Conservation (phyloP, 129 eudicot species). For the Oenanthe sinensis region DNA sequence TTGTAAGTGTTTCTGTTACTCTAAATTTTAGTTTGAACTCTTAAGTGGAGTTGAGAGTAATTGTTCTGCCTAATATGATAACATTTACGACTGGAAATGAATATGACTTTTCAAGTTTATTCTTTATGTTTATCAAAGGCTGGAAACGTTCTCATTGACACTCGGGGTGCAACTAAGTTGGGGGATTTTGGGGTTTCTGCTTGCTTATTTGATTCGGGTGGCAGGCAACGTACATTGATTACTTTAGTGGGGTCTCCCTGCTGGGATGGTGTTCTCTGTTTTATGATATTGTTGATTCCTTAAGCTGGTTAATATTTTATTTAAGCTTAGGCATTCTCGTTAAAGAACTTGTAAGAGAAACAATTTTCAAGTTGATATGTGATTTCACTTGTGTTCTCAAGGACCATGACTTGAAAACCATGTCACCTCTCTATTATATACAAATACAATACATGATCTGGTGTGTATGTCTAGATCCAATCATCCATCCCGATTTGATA, state of each 20-base stretch:
- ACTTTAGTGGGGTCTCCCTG: conserved; percentile 97
- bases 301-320: conserved; percentile 3
- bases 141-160: conserved; percentile 74
- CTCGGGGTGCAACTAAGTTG: conserved; percentile 65
- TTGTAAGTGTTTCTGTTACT: no score
- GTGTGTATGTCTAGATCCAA: no score
- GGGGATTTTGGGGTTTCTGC: conserved; percentile 99
- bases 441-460: no score
- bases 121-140: conserved; percentile 40
- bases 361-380: no score
- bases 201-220: conserved; percentile 84
- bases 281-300: background rate
- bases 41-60: no score
- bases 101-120: background rate
- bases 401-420: no score
- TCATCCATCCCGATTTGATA: no score
- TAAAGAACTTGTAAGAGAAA: background rate
- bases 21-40: no score
- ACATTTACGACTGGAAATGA: background rate
- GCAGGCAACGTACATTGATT: conserved; percentile 65
- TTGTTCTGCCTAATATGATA: background rate
- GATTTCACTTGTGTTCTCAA: no score
- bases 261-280: conserved; percentile 40
- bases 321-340: background rate
- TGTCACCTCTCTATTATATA: no score